phyloP scores from a whole-genome alignment of 495 filamentous ascomycete genomes.

The Penicillium psychrofluorescens region DNA sequence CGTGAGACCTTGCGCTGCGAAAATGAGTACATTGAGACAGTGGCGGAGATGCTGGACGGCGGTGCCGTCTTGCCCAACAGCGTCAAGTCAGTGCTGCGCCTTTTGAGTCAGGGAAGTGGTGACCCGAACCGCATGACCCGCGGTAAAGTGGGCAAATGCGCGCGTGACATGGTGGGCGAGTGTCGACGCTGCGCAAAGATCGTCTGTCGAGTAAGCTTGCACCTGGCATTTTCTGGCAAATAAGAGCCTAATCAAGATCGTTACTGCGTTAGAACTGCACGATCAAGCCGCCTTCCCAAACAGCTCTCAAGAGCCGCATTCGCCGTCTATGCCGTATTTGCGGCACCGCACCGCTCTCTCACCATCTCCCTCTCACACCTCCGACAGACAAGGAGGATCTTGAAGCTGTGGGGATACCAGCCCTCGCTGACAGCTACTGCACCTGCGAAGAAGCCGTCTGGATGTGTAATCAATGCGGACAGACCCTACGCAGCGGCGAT shows the following conservation, averaged over 20 bases:
- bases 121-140: constrained; percentile 39
- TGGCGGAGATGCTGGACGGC: constrained; percentile 29
- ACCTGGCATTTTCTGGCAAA: neutral
- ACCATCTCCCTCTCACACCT: constrained; percentile 15
- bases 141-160: constrained; percentile 68
- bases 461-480: constrained; percentile 76
- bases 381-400: neutral
- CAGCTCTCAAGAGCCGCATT: constrained; percentile 58
- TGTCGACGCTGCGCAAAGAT: constrained; percentile 70
- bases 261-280: constrained; percentile 63
- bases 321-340: constrained; percentile 74
- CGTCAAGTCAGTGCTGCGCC: constrained; percentile 28
- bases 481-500: constrained; percentile 59
- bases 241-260: neutral
- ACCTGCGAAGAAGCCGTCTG: constrained; percentile 61
- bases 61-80: constrained; percentile 26
- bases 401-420: no score
- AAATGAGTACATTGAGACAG: constrained; percentile 51
- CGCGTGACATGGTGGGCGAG: constrained; percentile 74
- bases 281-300: constrained; percentile 60
- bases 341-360: constrained; percentile 52
- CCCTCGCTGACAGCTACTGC: constrained; percentile 56
- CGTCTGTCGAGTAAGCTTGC: constrained; percentile 61
- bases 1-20: constrained; percentile 69
- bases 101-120: constrained; percentile 23